Evolutionary conservation across 495 filamentous ascomycete genomes (phyloP).

Genomic region (Tetracladium marchalianum): DNA sequence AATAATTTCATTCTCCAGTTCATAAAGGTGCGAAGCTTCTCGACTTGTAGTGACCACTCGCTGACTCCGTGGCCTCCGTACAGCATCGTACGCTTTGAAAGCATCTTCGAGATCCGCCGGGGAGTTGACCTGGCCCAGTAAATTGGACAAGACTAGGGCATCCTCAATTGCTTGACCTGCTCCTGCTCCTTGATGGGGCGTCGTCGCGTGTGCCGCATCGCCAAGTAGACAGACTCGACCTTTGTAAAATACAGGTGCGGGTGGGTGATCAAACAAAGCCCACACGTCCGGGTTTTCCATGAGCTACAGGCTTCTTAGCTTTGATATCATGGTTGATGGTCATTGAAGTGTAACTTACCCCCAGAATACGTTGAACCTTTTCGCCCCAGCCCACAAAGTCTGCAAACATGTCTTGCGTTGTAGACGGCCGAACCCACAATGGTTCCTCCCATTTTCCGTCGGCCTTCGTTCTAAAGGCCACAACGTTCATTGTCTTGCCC

Average conservation of each 20-base stretch:
- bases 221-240: conserved; percentile 49
- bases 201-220: conserved; percentile 60
- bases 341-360: conserved; percentile 20
- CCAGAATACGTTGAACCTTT: conserved; percentile 33
- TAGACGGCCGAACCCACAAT: conserved; percentile 43
- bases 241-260: conserved; percentile 39
- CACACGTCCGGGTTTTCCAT: conserved; percentile 42
- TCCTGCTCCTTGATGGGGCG: conserved; percentile 59
- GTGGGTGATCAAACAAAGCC: conserved; percentile 53
- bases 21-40: conserved; percentile 29
- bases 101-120: conserved; percentile 32
- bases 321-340: conserved; percentile 1
- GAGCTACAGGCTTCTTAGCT: conserved; percentile 15
- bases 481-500: conserved; percentile 21
- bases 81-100: conserved; percentile 51
- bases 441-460: conserved; percentile 23
- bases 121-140: conserved; percentile 37
- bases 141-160: conserved; percentile 42
- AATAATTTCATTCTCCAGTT: conserved; percentile 31
- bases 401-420: conserved; percentile 39
- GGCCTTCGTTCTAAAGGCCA: conserved; percentile 26
- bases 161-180: conserved; percentile 62
- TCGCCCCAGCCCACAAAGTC: conserved; percentile 47
- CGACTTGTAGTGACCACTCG: conserved; percentile 27
- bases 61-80: conserved; percentile 37